Evolutionary conservation across 331 rosid genomes (phyloP), one percentile per base, ranked within the genome.

Genomic region (Quercus tomentella): DNA sequence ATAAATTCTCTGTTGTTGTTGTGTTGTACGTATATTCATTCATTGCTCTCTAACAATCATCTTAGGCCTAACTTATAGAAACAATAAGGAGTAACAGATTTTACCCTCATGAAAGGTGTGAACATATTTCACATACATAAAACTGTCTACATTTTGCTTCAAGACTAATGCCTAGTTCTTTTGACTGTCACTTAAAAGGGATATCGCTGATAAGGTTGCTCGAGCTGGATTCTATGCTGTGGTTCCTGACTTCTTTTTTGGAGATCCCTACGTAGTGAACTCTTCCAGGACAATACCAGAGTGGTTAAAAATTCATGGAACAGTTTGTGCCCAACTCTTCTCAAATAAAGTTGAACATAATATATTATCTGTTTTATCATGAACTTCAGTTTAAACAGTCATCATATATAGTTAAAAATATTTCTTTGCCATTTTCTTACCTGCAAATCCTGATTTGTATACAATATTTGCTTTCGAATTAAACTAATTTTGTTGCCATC

Each of bases 221-320:
- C 26, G n/a, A 18, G 37, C 52, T 9, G 72, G 72, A 67, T 67
- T 67, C 51, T 67, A 67, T 5, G 26, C 26, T 67, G 72, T 67
- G 72, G 72, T 33, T 67, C 72, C 72, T 33, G 72, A 67, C 72
- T 67, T 67, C 72, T 67, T 67, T 30, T 67, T 7, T 33, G 72
- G 72, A 33, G 72, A 67, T 33, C 72, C 72, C 49, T 67, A 4
- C n/a, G 52, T 67, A 2, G 51, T 21, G 7, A 67, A 67, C n/a
- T 3, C 72, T 31, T 67, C 72, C 2, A 67, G 51, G 22, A 67
- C 72, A 33, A 12, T 67, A 20, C 52, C 11, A 20, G 51, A 67
- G 23, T 67, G 72, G 72, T 35, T 67, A 33, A 67, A 67, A 67
- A 67, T 23, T 67, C 72, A 67, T 67, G 72, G 72, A 67, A 67